Evolutionary conservation across 352 stramenopile species (phyloP).

Genomic region (Globisporangium nunn): DNA sequence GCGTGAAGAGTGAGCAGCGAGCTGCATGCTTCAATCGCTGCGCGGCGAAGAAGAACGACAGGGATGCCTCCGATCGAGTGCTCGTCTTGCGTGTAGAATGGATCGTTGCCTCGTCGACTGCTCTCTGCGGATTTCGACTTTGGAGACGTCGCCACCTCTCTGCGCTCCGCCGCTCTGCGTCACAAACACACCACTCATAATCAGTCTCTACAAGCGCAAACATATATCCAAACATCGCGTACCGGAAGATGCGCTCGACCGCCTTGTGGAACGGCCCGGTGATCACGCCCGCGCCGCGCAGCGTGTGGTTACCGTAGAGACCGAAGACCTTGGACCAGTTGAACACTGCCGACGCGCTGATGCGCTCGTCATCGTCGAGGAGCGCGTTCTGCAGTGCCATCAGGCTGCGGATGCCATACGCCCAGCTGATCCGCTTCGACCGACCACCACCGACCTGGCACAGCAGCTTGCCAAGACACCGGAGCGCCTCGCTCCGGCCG

Average conservation of each 20-base stretch:
- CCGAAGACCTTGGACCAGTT: slow-evolving; percentile 83
- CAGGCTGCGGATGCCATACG: slow-evolving; percentile 74
- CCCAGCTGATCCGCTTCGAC: slow-evolving; percentile 78
- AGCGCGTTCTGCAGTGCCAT: slow-evolving; percentile 77
- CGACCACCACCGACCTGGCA: slow-evolving; percentile 61
- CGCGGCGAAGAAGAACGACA: slow-evolving; percentile 61
- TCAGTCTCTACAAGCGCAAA: not conserved
- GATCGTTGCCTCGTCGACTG: slow-evolving; percentile 25
- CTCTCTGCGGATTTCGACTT: slow-evolving; percentile 26
- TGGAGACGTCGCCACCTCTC: slow-evolving; percentile 23
- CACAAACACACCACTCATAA: not conserved
- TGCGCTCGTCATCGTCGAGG: slow-evolving; percentile 75
- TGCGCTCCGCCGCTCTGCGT: slow-evolving; percentile 24
- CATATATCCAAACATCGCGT: not conserved
- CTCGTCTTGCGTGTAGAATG: slow-evolving; percentile 54
- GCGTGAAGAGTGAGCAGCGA: slow-evolving; percentile 78
- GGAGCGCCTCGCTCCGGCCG: slow-evolving; percentile 65
- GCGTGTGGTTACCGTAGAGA: slow-evolving; percentile 75
- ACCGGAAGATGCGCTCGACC: slow-evolving; percentile 72
- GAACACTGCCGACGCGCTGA: slow-evolving; percentile 69
- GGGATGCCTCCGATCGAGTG: slow-evolving; percentile 67
- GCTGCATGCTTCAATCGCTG: slow-evolving; percentile 74
- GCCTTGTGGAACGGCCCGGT: slow-evolving; percentile 75
- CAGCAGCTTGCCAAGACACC: slow-evolving; percentile 69
- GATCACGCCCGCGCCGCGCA: slow-evolving; percentile 71